phyloP scores from a whole-genome alignment of 345 rosid genomes.

The Eucalyptus pumila region DNA sequence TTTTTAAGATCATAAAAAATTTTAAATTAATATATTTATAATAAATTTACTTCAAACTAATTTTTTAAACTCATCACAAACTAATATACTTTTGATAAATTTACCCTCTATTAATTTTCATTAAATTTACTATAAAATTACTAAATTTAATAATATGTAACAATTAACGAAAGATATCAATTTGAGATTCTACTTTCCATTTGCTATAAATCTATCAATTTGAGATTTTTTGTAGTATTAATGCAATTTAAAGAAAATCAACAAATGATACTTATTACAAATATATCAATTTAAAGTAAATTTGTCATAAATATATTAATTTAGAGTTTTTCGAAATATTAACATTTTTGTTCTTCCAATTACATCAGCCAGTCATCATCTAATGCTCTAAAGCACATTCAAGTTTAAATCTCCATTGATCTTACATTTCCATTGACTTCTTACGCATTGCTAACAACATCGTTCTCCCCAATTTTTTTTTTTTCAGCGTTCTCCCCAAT shows the following conservation, averaged over 20 bases:
- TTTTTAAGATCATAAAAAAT: background rate
- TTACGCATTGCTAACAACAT: background rate
- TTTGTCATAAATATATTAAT: no score
- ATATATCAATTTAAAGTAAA: no score
- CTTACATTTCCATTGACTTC: background rate
- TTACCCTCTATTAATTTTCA: accelerated
- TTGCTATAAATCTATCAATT: accelerated
- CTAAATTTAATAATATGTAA: accelerated
- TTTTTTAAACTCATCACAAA: accelerated
- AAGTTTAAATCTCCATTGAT: background rate
- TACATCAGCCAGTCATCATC: background rate
- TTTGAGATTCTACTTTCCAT: accelerated
- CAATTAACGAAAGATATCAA: accelerated
- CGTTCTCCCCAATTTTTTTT: background rate
- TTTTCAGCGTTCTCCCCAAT: background rate
- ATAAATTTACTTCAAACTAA: no score
- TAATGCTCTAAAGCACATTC: background rate
- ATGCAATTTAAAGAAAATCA: accelerated
- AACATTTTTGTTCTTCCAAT: background rate
- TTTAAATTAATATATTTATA: no score
- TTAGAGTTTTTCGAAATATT: no score
- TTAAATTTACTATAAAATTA: accelerated
- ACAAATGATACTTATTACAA: no score
- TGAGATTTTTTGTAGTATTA: no score
- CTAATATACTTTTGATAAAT: accelerated